phyloP scores from a whole-genome alignment of 176 grass and related monocot species.

The Secale cereale region DNA sequence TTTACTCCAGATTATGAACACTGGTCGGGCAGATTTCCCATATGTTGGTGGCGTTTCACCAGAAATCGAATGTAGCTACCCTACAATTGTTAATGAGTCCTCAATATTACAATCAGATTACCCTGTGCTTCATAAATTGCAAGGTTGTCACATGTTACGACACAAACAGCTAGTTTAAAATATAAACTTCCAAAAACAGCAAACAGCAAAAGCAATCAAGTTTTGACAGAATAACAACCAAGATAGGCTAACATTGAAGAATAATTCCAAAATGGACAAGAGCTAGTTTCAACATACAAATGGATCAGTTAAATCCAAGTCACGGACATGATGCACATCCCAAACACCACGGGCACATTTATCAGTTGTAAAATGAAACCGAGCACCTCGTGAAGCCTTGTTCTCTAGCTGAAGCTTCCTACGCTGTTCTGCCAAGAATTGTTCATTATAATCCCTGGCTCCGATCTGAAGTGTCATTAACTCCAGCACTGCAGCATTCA shows the following conservation, averaged over 20 bases:
- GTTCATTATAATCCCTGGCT: not conserved
- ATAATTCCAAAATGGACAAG: not conserved
- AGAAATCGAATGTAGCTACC: not conserved
- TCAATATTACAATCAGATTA: not conserved
- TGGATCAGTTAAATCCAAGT: not conserved
- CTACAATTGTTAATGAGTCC: not conserved
- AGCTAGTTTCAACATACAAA: not conserved
- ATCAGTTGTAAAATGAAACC: not conserved
- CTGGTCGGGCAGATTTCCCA: not conserved
- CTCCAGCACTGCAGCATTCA: not conserved
- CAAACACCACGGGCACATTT: not conserved
- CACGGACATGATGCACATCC: constrained; percentile 3
- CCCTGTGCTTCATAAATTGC: not conserved
- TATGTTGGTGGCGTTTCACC: not conserved
- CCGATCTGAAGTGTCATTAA: not conserved
- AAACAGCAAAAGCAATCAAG: not conserved
- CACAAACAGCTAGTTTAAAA: not conserved
- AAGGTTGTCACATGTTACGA: not conserved
- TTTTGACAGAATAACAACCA: not conserved
- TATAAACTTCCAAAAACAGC: not conserved
- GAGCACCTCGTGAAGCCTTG: constrained; percentile 3
- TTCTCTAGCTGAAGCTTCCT: not conserved
- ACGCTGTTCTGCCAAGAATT: not conserved
- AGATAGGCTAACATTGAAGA: not conserved
- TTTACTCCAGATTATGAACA: not conserved